phyloP scores from a whole-genome alignment of 352 stramenopile species.

The Phytophthora rubi region DNA sequence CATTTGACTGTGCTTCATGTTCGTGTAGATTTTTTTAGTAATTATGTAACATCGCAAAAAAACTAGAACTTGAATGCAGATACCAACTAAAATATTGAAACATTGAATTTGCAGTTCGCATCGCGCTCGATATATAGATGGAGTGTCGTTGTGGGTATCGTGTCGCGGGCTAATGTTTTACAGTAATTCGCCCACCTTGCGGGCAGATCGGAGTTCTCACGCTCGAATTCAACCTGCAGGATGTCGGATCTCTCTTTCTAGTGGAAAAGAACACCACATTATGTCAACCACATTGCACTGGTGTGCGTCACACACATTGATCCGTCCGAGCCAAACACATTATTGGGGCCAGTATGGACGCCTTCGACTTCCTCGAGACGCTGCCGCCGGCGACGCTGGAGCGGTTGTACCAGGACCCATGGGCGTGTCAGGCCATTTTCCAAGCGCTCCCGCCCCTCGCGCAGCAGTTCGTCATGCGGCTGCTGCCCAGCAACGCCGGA shows the following conservation, averaged over 20 bases:
- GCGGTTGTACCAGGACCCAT: constrained; percentile 85
- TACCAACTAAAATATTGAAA: too few relatives aligned
- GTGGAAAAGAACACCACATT: neutral
- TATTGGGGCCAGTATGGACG: constrained; percentile 59
- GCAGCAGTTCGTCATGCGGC: constrained; percentile 91
- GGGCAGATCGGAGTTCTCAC: too few relatives aligned
- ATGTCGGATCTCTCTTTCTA: too few relatives aligned
- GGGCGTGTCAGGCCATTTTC: constrained; percentile 90
- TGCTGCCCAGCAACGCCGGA: constrained; percentile 68
- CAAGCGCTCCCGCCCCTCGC: constrained; percentile 85
- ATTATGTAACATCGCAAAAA: too few relatives aligned
- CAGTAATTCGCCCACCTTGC: too few relatives aligned
- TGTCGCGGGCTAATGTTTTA: too few relatives aligned
- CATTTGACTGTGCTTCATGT: neutral
- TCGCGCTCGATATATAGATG: too few relatives aligned
- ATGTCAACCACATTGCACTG: neutral
- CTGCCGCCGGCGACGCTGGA: constrained; percentile 77
- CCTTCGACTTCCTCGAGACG: constrained; percentile 88
- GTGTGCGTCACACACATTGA: neutral
- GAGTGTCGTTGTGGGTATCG: too few relatives aligned
- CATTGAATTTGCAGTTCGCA: too few relatives aligned
- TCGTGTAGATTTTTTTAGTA: too few relatives aligned
- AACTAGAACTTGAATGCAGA: too few relatives aligned
- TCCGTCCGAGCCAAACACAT: neutral
- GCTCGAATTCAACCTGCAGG: too few relatives aligned